Percentiles rank a stretch among this genome's conserved stretches.
Conservation (phyloP, 352 stramenopile species). For the Globisporangium parvum region DNA sequence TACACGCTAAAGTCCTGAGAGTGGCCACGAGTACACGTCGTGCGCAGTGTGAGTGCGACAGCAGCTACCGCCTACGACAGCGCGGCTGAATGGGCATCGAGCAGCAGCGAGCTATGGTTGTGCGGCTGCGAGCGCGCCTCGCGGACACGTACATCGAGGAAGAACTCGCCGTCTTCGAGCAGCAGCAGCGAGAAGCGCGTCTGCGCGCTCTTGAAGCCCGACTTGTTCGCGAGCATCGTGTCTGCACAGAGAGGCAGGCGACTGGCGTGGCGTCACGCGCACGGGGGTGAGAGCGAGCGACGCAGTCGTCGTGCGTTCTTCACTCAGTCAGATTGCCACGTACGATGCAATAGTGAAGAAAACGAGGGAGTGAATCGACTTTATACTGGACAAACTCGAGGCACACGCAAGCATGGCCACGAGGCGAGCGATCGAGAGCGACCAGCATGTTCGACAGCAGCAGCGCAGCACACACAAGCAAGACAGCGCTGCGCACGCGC, state of each 20-base stretch:
- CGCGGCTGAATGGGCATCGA: background rate
- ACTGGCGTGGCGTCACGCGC: no score
- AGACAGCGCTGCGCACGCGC: no score
- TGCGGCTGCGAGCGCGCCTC: background rate
- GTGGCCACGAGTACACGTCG: constrained; percentile 5
- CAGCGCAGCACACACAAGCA: no score
- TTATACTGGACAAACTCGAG: no score
- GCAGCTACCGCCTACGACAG: background rate
- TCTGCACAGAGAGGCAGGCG: no score
- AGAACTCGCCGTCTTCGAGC: constrained; percentile 93
- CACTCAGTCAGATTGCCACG: no score
- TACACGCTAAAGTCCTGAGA: constrained; percentile 80
- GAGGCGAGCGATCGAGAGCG: no score
- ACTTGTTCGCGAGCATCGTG: constrained; percentile 16
- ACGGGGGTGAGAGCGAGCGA: background rate
- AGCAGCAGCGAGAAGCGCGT: constrained; percentile 90
- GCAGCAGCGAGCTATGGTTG: background rate
- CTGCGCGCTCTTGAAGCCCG: constrained; percentile 19
- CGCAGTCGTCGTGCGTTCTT: background rate
- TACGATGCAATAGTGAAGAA: no score
- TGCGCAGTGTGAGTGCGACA: background rate
- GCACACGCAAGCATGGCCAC: no score
- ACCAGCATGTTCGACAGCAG: no score
- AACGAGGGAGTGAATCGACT: no score
- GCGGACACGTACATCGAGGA: constrained; percentile 75